Base-by-base conservation (phyloP, 495 filamentous ascomycete species). In the Diplogelasinospora grovesii region DNA sequence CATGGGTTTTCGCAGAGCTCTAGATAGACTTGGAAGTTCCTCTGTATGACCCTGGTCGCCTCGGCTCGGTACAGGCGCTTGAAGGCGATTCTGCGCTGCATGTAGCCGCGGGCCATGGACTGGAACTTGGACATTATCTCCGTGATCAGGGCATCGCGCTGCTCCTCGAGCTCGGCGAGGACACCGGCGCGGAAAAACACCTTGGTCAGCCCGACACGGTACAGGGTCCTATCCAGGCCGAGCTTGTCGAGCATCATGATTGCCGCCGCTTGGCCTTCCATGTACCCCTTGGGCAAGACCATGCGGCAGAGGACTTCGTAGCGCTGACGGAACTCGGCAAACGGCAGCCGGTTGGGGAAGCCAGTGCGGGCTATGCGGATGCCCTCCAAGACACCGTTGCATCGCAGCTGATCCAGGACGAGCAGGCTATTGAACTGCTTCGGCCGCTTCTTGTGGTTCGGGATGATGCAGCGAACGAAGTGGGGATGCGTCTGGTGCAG, bases 121-220 rank as follows among this genome's bases (percentile, higher is more conserved):
- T 97, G 93, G 59, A 99, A 99, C n/a, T 79, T 78, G 16, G 83
- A 80, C 73, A 97, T 85, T 50, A 97, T 95, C 36, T 89, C 83
- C 5, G 85, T 79, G 47, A 99, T 95, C 24, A 99, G 70, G 10
- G 86, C 71, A 56, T 97, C 93, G 33, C 93, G 81, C 50, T 88
- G 83, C 62, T 97, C 93, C 74, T 99, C 93, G 22, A 99, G 71
- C 50, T 97, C 93, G 18, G 93, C 93, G 16, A 99, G 75, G 5
- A 99, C 92, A 39, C 93, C 93, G 33, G 93, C 89, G 40, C 92
- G 73, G 71, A 99, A 99, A 67, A 99, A 99, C 6, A 99, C 90
- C 53, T 99, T 99, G 16, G 93, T 96, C 23, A 95, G 65, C 33
- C 93, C 93, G 43, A 99, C 87, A 18, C 93, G 85, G 62, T 92